phyloP scores from a whole-genome alignment of 345 rosid species.

The Zanthoxylum bungeanum region DNA sequence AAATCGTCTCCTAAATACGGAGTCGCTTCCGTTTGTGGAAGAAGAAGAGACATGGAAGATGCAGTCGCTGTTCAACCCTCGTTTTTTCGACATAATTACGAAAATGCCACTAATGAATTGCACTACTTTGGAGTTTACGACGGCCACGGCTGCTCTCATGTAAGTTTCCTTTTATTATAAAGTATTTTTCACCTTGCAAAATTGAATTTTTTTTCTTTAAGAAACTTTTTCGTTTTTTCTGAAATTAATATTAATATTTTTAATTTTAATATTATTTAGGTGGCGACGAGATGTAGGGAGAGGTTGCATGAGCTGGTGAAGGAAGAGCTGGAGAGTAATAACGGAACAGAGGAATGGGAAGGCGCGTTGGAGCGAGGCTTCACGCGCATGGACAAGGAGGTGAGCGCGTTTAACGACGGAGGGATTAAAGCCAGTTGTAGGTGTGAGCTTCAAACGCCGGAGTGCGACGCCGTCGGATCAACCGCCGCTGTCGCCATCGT shows the following conservation, averaged over 20 bases:
- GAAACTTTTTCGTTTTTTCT: no score
- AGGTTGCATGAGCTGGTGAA: constrained; percentile 59
- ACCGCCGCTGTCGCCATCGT: constrained; percentile 80
- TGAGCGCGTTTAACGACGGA: constrained; percentile 25
- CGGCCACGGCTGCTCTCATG: constrained; percentile 82
- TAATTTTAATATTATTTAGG: constrained; percentile 30
- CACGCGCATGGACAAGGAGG: constrained; percentile 59
- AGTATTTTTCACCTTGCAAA: no score
- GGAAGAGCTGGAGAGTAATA: constrained; percentile 33
- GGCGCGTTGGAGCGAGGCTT: constrained; percentile 60
- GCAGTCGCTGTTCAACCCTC: constrained; percentile 58
- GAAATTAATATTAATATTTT: no score
- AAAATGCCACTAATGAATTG: constrained; percentile 20
- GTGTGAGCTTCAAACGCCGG: constrained; percentile 70
- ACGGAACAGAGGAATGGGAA: constrained; percentile 44
- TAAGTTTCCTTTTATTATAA: no score
- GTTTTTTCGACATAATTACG: constrained; percentile 29
- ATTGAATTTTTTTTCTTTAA: no score
- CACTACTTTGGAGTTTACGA: constrained; percentile 79
- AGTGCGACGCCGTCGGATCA: constrained; percentile 83
- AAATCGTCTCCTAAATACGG: constrained; percentile 55
- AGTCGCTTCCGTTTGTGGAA: constrained; percentile 69
- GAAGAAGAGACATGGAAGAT: constrained; percentile 91
- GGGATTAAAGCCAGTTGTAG: constrained; percentile 34
- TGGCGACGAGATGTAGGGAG: constrained; percentile 55